Percentiles rank a stretch among this genome's conserved stretches.
Conservation (phyloP, 495 filamentous ascomycete species). For the Glarea lozoyensis region DNA sequence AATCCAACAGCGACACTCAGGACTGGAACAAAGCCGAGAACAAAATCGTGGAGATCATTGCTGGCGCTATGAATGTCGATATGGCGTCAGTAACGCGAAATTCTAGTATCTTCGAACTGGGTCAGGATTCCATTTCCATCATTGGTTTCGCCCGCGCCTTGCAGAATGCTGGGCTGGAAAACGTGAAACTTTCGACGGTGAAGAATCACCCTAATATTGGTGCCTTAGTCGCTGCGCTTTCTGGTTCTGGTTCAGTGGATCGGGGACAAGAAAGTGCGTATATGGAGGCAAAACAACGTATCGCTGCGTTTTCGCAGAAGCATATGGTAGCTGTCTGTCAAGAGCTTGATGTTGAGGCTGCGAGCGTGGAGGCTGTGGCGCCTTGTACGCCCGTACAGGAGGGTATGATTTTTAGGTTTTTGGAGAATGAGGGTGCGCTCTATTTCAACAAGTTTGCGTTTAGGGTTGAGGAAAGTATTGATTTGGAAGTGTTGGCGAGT, state of each 20-base stretch:
- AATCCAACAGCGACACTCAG: conserved; percentile 21
- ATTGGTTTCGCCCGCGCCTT: conserved; percentile 50
- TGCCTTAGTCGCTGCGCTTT: conserved; percentile 36
- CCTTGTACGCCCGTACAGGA: conserved; percentile 75
- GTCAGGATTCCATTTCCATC: conserved; percentile 74
- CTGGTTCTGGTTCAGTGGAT: conserved; percentile 5
- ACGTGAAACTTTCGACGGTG: conserved; percentile 52
- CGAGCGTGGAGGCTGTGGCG: conserved; percentile 57
- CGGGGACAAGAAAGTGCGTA: conserved; percentile 22
- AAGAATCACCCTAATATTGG: conserved; percentile 52
- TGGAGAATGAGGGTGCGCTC: conserved; percentile 37
- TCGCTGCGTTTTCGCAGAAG: conserved; percentile 48
- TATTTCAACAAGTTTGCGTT: conserved; percentile 70
- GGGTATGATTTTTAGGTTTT: conserved; percentile 67
- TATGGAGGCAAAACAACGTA: conserved; percentile 40
- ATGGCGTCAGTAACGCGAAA: conserved; percentile 34
- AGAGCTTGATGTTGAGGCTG: conserved; percentile 30
- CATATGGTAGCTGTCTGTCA: conserved; percentile 38
- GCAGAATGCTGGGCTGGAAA: conserved; percentile 41
- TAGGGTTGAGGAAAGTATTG: conserved; percentile 31
- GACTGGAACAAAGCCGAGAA: conserved; percentile 29
- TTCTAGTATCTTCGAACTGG: conserved; percentile 71
- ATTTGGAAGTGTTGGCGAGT: conserved; percentile 30
- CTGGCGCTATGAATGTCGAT: conserved; percentile 34
- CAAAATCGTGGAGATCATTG: conserved; percentile 43